Evolutionary conservation across 352 stramenopile species (phyloP), one percentile per base, ranked within the genome.

Genomic region (Phytophthora boehmeriae): DNA sequence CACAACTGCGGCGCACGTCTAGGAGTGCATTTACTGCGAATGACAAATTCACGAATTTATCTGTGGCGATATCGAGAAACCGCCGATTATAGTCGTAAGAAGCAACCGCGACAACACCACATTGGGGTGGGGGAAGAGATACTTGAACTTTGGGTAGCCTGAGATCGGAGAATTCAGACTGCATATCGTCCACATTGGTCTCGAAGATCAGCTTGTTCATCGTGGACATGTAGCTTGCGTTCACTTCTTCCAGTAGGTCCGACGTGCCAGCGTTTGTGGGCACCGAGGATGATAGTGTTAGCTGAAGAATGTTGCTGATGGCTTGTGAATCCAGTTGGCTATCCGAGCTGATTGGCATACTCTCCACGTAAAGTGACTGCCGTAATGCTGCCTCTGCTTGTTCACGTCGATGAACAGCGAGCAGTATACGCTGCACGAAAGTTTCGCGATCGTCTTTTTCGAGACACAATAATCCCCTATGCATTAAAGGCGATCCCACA

Each of bases 201-300:
- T 92, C 83, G 19, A 98, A 92, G 6, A 98, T 82, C 16, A 98
- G 65, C 28, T 90, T 83, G 86, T 98, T 98, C 90, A 98, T 97
- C 20, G 90, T 90, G 28, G 91, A 79, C 74, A 96, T 92, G 70
- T 97, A 98, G 57, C 96, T 87, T 4, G 78, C 66, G 63, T 96
- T 97, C 27, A 97, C 89, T 73, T 98, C 91, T 52, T 96, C 78
- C 1, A 98, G 55, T 0, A 98, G 55, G 9, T 53, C 25, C 19
- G 83, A 92, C 1, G 86, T 93, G 9, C 70, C 66, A 9, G 77
- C 65, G 20, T 89, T 80, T 13, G 70, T 61, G 6, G 76, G 66
- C 1, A 92, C 75, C 11, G 66, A 76, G 1, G 82, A 88, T 6
- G 78, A 89, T 10, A 93, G 60, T 4, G 84, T 80, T 14, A 89